phyloP scores from a whole-genome alignment of 306 rosid genomes.

The Casuarina glauca region DNA sequence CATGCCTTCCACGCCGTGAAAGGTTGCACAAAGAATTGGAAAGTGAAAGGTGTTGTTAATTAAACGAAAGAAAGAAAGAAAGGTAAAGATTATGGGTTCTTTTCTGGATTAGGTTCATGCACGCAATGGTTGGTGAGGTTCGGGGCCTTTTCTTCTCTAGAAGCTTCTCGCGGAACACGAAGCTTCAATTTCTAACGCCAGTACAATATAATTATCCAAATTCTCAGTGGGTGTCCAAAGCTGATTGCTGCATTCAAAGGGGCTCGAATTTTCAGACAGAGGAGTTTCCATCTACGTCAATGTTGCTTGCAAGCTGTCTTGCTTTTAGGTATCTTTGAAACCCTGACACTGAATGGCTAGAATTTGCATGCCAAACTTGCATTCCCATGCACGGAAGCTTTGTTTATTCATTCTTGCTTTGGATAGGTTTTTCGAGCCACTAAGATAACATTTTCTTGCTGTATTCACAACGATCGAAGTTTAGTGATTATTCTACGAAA shows the following conservation, averaged over 20 bases:
- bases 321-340: slow-evolving; percentile 36
- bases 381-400: slow-evolving; percentile 15
- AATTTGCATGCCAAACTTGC: slow-evolving; percentile 44
- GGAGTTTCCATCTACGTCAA: slow-evolving; percentile 5
- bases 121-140: too few relatives aligned
- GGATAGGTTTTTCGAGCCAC: slow-evolving; percentile 19
- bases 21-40: not conserved
- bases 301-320: slow-evolving; percentile 42
- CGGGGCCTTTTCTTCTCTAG: slow-evolving; percentile 11
- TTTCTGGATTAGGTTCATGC: not conserved
- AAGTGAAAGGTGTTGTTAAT: not conserved
- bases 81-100: slow-evolving; percentile 23
- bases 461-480: slow-evolving; percentile 33
- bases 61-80: not conserved
- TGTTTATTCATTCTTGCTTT: slow-evolving; percentile 24
- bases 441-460: slow-evolving; percentile 35
- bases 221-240: not conserved
- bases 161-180: slow-evolving; percentile 22
- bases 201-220: not conserved
- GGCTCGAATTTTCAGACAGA: not conserved
- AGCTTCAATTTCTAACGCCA: too few relatives aligned
- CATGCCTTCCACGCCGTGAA: too few relatives aligned
- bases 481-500: not conserved
- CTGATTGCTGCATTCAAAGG: slow-evolving; percentile 4
- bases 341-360: slow-evolving; percentile 16